A percentile compares a stretch with the other conserved stretches of the same genome.
Conservation (phyloP, 1,284 basidiomycete species). For the Cutaneotrichosporon sp. region DNA sequence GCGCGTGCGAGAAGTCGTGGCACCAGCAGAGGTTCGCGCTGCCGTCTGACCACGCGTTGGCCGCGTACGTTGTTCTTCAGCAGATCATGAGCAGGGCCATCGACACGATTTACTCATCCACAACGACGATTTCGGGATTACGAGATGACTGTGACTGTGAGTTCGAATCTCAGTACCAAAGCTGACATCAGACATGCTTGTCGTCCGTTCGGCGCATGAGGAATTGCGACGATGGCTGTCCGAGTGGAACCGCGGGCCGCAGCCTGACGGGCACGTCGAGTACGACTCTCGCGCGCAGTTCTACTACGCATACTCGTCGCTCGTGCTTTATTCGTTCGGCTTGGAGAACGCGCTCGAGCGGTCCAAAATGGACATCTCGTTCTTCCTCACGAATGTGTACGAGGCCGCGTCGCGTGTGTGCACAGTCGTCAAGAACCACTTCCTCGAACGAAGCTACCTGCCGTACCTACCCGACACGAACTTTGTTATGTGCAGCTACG, state of each 20-base stretch:
- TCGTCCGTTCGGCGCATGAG: slow-evolving; percentile 49
- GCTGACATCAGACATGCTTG: slow-evolving; percentile 49
- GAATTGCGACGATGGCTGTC: slow-evolving; percentile 45
- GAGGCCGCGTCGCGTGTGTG: slow-evolving; percentile 60
- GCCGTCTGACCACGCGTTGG: slow-evolving; percentile 59
- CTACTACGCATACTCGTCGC: slow-evolving; percentile 77
- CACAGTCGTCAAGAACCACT: slow-evolving; percentile 59
- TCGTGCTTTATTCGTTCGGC: slow-evolving; percentile 91
- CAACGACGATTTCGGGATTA: slow-evolving; percentile 75
- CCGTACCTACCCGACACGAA: slow-evolving; percentile 86
- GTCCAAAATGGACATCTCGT: slow-evolving; percentile 64
- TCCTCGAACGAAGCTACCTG: slow-evolving; percentile 72
- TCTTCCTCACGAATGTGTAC: slow-evolving; percentile 83
- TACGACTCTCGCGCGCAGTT: slow-evolving; percentile 59
- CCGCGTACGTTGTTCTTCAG: slow-evolving; percentile 65
- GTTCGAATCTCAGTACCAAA: slow-evolving; percentile 47
- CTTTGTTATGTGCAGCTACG: slow-evolving; percentile 84
- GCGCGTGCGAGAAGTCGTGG: slow-evolving; percentile 67
- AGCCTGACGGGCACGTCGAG: slow-evolving; percentile 18
- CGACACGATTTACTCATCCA: slow-evolving; percentile 85
- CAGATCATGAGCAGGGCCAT: slow-evolving; percentile 82
- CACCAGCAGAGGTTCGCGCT: slow-evolving; percentile 62
- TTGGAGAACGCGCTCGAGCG: slow-evolving; percentile 84
- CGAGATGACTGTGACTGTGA: slow-evolving; percentile 82
- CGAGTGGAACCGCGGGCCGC: slow-evolving; percentile 33